A percentile compares a stretch with the other conserved stretches of the same genome.
Conservation (phyloP, 495 filamentous ascomycete genomes). For the Letharia columbiana region DNA sequence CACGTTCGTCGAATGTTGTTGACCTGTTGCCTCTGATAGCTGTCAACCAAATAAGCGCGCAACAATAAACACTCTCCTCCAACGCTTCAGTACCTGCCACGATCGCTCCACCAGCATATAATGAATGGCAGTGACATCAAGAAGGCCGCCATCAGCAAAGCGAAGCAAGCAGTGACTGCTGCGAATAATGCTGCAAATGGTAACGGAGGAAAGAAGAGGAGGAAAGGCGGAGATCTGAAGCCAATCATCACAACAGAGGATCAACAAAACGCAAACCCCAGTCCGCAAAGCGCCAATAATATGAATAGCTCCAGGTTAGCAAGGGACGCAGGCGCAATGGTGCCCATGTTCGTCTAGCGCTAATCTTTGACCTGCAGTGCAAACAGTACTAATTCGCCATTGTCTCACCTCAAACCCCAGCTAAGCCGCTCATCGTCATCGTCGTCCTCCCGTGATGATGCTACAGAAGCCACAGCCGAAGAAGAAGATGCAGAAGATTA, state of each 20-base stretch:
- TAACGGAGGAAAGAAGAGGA: conserved; percentile 60
- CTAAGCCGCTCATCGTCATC: conserved; percentile 69
- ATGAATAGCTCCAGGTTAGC: conserved; percentile 48
- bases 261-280: conserved; percentile 34
- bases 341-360: neutral
- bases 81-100: neutral
- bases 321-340: conserved; percentile 13
- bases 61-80: neutral
- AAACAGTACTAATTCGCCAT: conserved; percentile 36
- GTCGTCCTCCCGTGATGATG: conserved; percentile 73
- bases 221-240: conserved; percentile 76
- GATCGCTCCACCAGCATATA: conserved; percentile 26
- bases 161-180: conserved; percentile 61
- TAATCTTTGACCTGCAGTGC: conserved; percentile 31
- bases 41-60: conserved; percentile 4
- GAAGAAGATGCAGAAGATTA: conserved; percentile 99
- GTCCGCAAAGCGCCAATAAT: conserved; percentile 32
- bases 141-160: conserved; percentile 68
- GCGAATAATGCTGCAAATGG: conserved; percentile 54
- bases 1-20: neutral
- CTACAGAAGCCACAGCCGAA: conserved; percentile 86
- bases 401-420: conserved; percentile 40
- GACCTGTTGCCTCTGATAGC: conserved; percentile 2
- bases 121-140: conserved; percentile 73
- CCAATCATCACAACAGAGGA: conserved; percentile 82